Base-by-base conservation (phyloP, 164 flowering plant species). In the Sedum album region DNA sequence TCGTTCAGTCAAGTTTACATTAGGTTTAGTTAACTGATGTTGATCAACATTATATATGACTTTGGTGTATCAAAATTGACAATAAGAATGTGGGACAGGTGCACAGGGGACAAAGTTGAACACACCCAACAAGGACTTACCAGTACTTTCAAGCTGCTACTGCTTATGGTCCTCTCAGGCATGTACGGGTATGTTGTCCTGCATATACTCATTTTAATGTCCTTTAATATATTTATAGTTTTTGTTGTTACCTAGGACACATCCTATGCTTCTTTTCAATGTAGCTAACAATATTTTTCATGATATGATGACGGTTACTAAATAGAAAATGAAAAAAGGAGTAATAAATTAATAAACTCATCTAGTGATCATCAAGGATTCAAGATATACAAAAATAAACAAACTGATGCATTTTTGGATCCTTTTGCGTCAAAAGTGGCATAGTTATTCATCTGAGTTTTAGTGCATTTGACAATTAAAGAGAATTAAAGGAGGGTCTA, bases 371-470 rank as follows among this genome's bases (percentile, higher is more conserved):
- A n/a, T n/a, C n/a, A n/a, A n/a, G n/a, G n/a, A n/a, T n/a, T n/a
- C n/a, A n/a, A n/a, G n/a, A n/a, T n/a, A n/a, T n/a, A n/a, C n/a
- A n/a, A n/a, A n/a, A n/a, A n/a, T n/a, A n/a, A n/a, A n/a, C n/a
- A n/a, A n/a, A n/a, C n/a, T n/a, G n/a, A n/a, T n/a, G n/a, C n/a
- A n/a, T n/a, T n/a, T n/a, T n/a, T n/a, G n/a, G n/a, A n/a, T n/a
- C n/a, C n/a, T n/a, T n/a, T 20, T 73, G 77, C 68, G 80, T 78
- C 51, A 81, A 87, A 89, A 85, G 90, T 82, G 72, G 83, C 67
- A 82, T 82, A 75, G 82, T 82, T 82, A 75, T 72, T 69, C 31
- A 21, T 26, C 73, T 82, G 42, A 80, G 81, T 38, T 72, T 76
- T 75, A 76, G 84, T 76, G 77, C 79, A 77, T 70, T 70, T 48